These are phyloP conservation scores for Blepharisma undulans DNA, from an alignment of 169 alveolate genomes.

Conservation along the genomic window DNA sequence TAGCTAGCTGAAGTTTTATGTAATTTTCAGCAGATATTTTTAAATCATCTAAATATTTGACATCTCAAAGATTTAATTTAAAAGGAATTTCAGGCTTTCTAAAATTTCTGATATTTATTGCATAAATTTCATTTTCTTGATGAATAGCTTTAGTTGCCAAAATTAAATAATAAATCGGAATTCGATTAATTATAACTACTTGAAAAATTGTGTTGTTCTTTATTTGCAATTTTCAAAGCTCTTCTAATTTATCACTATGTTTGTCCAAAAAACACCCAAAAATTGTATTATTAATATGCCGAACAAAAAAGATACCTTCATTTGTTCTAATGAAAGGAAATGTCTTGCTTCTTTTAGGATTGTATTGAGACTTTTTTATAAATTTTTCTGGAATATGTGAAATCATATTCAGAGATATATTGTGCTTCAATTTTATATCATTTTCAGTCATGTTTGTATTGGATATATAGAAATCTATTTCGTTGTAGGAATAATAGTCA, in stretches of 20 bases:
- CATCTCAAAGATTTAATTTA: neutral
- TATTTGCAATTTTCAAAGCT: neutral
- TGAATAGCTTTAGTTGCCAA: neutral
- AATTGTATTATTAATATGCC: neutral
- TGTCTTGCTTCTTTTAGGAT: neutral
- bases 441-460: neutral
- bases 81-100: neutral
- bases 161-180: too few relatives aligned
- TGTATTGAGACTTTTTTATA: neutral
- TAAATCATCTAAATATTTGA: neutral
- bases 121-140: neutral
- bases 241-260: neutral
- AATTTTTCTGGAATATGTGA: neutral
- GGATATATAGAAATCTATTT: neutral
- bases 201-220: neutral
- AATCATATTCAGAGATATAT: neutral
- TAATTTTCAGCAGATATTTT: neutral
- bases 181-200: neutral
- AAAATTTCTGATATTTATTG: too few relatives aligned
- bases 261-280: neutral
- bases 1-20: neutral
- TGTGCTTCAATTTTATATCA: neutral
- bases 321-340: neutral
- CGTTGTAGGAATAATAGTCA: neutral
- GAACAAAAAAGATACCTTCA: neutral